Evolutionary conservation across 139 green algal genomes (phyloP).

Genomic region (Chloropicon primus): DNA sequence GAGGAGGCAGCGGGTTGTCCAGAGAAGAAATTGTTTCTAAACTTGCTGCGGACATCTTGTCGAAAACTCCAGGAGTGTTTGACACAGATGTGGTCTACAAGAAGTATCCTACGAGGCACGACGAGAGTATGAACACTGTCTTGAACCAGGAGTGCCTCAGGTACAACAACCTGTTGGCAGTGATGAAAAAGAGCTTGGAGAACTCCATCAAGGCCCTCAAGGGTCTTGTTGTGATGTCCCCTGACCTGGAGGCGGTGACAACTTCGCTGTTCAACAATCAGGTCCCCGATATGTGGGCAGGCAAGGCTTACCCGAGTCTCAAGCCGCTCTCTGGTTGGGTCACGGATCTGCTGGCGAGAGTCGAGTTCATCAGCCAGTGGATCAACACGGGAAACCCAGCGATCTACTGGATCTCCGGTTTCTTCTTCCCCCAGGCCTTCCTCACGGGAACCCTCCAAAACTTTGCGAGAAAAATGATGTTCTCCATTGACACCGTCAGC

Average conservation of each 20-base stretch:
- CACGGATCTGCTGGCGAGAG: slow-evolving; percentile 55
- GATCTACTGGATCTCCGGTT: slow-evolving; percentile 71
- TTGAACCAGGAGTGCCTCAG: slow-evolving; percentile 51
- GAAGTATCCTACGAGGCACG: slow-evolving; percentile 58
- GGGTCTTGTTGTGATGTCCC: slow-evolving; percentile 60
- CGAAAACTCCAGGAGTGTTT: slow-evolving; percentile 48
- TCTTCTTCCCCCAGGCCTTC: slow-evolving; percentile 82
- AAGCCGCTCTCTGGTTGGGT: slow-evolving; percentile 70
- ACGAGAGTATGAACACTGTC: slow-evolving; percentile 81
- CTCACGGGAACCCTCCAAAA: slow-evolving; percentile 76
- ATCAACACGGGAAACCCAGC: slow-evolving; percentile 35
- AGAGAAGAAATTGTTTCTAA: slow-evolving; percentile 42
- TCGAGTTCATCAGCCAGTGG: slow-evolving; percentile 53
- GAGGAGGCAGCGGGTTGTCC: slow-evolving; percentile 20
- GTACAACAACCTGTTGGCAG: slow-evolving; percentile 53
- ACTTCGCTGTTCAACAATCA: slow-evolving; percentile 67
- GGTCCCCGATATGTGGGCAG: slow-evolving; percentile 64
- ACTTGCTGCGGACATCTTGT: slow-evolving; percentile 34
- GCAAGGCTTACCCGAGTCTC: slow-evolving; percentile 65
- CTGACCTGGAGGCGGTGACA: slow-evolving; percentile 54
- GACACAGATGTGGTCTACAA: slow-evolving; percentile 45
- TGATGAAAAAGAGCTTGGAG: slow-evolving; percentile 38
- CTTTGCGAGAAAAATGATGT: slow-evolving; percentile 55
- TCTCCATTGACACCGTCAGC: slow-evolving; percentile 65
- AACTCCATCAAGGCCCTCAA: slow-evolving; percentile 63